Conservation (phyloP, 345 rosid species). For the Brassica nigra region DNA sequence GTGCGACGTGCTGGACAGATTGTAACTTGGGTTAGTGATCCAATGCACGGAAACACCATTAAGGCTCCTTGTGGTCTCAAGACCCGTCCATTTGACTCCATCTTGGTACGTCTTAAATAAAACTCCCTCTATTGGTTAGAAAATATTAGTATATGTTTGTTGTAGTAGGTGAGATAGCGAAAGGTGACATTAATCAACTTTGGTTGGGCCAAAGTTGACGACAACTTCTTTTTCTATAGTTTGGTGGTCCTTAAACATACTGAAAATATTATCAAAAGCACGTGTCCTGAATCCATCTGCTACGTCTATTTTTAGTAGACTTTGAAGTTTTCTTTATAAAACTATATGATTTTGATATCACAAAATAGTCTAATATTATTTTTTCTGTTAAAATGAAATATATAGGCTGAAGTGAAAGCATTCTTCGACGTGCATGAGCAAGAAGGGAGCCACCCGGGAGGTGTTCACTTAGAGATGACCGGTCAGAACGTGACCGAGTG, state of each 20-base stretch:
- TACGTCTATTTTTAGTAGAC: neutral
- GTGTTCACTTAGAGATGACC: constrained; percentile 66
- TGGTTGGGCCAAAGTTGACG: constrained; percentile 32
- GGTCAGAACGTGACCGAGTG: constrained; percentile 78
- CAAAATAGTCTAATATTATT: neutral
- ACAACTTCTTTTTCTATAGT: constrained; percentile 19
- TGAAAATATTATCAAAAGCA: neutral
- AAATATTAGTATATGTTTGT: constrained; percentile 20
- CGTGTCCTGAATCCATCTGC: neutral
- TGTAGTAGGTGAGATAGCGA: constrained; percentile 37
- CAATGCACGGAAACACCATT: constrained; percentile 96
- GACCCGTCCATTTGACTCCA: constrained; percentile 90
- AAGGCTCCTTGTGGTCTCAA: constrained; percentile 94
- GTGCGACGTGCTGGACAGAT: constrained; percentile 78
- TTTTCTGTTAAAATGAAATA: too few relatives aligned
- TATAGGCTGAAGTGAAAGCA: constrained; percentile 72
- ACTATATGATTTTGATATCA: neutral
- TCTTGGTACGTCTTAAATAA: constrained; percentile 49
- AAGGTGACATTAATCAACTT: constrained; percentile 17
- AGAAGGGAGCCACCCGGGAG: constrained; percentile 79
- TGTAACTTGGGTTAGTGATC: constrained; percentile 95
- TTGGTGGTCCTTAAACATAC: constrained; percentile 20
- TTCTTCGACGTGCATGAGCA: constrained; percentile 74
- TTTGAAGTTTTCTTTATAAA: neutral
- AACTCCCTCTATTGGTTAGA: neutral